A percentile compares a stretch with the other conserved stretches of the same genome.
These are phyloP conservation scores for Magnolia sinica DNA, from an alignment of 164 flowering plant genomes.

Conservation along the genomic window DNA sequence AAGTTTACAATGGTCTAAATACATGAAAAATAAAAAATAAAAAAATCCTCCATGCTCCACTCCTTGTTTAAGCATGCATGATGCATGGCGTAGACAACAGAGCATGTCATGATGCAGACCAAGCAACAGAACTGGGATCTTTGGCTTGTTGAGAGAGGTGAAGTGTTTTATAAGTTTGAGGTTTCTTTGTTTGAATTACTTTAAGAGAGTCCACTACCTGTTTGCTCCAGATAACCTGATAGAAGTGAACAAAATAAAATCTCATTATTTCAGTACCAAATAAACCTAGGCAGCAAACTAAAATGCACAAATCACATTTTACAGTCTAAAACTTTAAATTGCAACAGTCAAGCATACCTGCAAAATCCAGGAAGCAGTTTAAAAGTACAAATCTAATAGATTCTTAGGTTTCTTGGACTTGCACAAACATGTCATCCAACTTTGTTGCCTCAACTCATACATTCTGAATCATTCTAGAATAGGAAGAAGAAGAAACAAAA, in stretches of 20 bases:
- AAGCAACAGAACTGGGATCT: too few species aligned
- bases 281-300: background rate
- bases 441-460: constrained; percentile 59
- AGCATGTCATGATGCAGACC: too few species aligned
- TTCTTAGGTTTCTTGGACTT: constrained; percentile 84
- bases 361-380: constrained; percentile 90
- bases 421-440: constrained; percentile 64
- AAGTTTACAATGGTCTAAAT: too few species aligned
- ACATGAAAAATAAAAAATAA: too few species aligned
- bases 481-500: background rate
- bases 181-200: constrained; percentile 48
- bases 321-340: constrained; percentile 3
- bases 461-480: constrained; percentile 71
- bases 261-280: constrained; percentile 2
- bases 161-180: constrained; percentile 38
- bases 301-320: background rate
- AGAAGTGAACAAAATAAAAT: constrained; percentile 13
- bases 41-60: too few species aligned
- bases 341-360: constrained; percentile 47
- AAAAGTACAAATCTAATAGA: constrained; percentile 80
- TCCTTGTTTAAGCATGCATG: too few species aligned
- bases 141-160: too few species aligned
- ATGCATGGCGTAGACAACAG: too few species aligned
- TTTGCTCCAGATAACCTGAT: constrained; percentile 78
- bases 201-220: constrained; percentile 59